Base-by-base conservation (phyloP, 2,329 filamentous ascomycete species). In the Xylaria arbuscula region DNA sequence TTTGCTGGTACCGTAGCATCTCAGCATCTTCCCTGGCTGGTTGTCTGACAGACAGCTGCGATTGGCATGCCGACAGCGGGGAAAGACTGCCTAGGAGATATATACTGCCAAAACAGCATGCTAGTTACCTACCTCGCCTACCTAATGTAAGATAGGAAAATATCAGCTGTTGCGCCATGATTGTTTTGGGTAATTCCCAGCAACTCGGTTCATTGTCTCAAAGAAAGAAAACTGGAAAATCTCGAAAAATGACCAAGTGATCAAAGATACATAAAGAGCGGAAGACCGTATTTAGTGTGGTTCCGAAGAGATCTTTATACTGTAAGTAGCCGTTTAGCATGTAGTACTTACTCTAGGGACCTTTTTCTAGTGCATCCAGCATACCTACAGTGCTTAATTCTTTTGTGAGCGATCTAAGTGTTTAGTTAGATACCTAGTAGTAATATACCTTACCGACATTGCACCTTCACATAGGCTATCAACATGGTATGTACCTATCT, bases 1-100 rank as follows among this genome's bases (percentile, higher is more conserved):
- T 36, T 48, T 45, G 55, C 63, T 60, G 54, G 59, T 47, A 45
- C 40, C 40, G 40, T 45, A 38, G 48, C 22, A 38, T 28, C 51
- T 51, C 59, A 40, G 38, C 38, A 51, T 48, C 48, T 62, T 38
- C 59, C 22, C 34, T 36, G 22, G 51, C 19, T 50, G 38, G n/a
- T 7, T 56, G 15, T n/a, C 50, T 13, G 19, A 40, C 32, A 32
- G 32, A 53, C 56, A 61, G 54, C 28, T 59, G 45, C 36, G 54
- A 36, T 45, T 55, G 59, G 59, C 51, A 54, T 28, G 19, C 58
- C 48, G 59, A 24, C 55, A 50, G 34, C 32, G 45, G 59, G 48
- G 55, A 45, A 58, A 42, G 36, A 60, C 38, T 56, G 60, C 28
- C 28, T 28, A 28, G 28, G 28, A 28, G 28, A n/a, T n/a, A n/a